Evolutionary conservation across 2,329 filamentous ascomycete genomes (phyloP), one percentile per base, ranked within the genome.

Genomic region (Penicillium sp.): DNA sequence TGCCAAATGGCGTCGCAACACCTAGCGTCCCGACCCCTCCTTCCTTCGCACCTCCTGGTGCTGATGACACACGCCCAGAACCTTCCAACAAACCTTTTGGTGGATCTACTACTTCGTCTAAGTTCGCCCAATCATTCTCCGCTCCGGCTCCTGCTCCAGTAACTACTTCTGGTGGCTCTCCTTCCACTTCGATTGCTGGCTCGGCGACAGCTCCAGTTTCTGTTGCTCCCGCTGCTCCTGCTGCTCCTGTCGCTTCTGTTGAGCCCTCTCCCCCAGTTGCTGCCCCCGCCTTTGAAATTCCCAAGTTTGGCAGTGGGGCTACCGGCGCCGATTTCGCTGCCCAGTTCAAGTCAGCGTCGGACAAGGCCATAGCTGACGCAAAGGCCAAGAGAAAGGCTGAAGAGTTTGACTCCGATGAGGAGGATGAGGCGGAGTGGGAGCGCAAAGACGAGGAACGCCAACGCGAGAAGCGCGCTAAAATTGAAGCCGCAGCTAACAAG

Each of bases 391-490:
- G 78, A 48, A 81, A 79, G 66, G 77, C 73, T 4, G 78, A 80
- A 49, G 78, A 81, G 22, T 81, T 78, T 57, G 79, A 82, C 59
- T 80, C 79, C 8, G 80, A 81, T 14, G 78, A 81, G 52, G 79
- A 81, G 40, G 77, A 81, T 42, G 76, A 79, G 59, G 78, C 70
- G 29, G 73, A 78, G 45, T 82, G 78, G 76, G 76, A 79, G 55
- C 74, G 75, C 52, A 70, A 72, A 54, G 71, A 81, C 61, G 73
- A 73, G 39, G 77, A 78, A 61, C 68, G 77, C 61, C 76, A 79
- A 60, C 74, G 71, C 29, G 74, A 75, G 39, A 81, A 81, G 66
- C 71, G 70, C 29, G 69, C 72, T 45, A 72, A 77, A 59, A 64
- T 78, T 42, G 73, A 73, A 39, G 70, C 74, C 31, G 66, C 70